phyloP scores from a whole-genome alignment of 2,329 filamentous ascomycete species.

The Ophiostoma angusticollis region DNA sequence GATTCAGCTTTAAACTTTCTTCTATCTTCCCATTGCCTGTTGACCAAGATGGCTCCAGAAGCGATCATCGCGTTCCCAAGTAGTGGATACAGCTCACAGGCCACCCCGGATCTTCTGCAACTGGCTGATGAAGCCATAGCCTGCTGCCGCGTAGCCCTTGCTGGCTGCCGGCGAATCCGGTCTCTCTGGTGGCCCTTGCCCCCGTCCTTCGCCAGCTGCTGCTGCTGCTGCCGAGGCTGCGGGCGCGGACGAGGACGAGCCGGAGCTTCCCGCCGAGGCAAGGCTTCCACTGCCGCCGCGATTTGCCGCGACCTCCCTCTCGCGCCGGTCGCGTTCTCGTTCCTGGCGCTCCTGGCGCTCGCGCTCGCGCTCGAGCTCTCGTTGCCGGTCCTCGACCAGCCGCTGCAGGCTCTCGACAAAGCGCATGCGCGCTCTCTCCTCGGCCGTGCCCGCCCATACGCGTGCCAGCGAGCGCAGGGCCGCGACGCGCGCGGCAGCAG shows the following conservation, averaged over 20 bases:
- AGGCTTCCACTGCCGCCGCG: not conserved
- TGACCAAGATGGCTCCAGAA: too few relatives aligned
- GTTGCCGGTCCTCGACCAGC: slow-evolving; percentile 65
- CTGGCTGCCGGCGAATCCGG: slow-evolving; percentile 24
- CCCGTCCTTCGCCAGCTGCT: not conserved
- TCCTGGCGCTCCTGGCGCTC: slow-evolving; percentile 17
- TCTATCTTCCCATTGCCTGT: too few relatives aligned
- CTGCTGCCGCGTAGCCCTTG: slow-evolving; percentile 30
- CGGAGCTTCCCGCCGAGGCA: too few relatives aligned
- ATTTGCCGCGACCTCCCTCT: too few relatives aligned
- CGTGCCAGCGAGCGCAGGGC: slow-evolving; percentile 60
- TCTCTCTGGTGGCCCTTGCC: not conserved
- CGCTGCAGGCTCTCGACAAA: slow-evolving; percentile 74
- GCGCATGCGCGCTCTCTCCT: slow-evolving; percentile 71
- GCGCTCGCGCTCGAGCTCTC: slow-evolving; percentile 37
- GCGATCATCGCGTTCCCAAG: too few relatives aligned
- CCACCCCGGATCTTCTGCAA: slow-evolving; percentile 47
- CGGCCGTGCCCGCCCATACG: slow-evolving; percentile 94
- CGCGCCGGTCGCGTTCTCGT: not conserved
- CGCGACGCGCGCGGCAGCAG: slow-evolving; percentile 61
- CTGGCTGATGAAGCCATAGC: slow-evolving; percentile 50
- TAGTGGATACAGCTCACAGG: slow-evolving; percentile 21
- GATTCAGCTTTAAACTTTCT: too few relatives aligned
- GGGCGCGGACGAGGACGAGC: too few relatives aligned
- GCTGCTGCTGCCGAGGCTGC: not conserved